Evolutionary conservation across 2,329 filamentous ascomycete species (phyloP).

Genomic region (Fusarium pininemorale): DNA sequence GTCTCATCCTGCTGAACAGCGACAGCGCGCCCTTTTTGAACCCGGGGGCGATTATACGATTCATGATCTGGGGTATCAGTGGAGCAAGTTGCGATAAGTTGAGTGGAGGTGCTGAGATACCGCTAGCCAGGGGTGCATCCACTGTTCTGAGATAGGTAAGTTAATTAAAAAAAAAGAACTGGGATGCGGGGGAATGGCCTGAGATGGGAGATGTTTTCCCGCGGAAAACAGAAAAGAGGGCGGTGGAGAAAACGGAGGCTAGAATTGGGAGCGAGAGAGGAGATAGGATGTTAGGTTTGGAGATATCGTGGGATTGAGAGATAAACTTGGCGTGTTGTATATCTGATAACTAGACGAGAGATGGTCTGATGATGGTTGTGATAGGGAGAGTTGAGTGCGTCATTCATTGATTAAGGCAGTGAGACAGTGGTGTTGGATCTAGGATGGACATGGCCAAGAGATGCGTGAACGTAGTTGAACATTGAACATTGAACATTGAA

Average conservation of each 20-base stretch:
- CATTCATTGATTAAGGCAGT: not conserved
- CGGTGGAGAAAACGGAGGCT: not conserved
- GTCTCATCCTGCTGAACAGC: not conserved
- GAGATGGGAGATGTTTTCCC: slow-evolving; percentile 16
- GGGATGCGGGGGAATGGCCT: slow-evolving; percentile 18
- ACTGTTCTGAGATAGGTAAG: slow-evolving; percentile 7
- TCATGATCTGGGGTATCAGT: slow-evolving; percentile 37
- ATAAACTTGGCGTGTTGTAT: slow-evolving; percentile 7
- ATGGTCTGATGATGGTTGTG: not conserved
- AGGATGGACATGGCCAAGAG: not conserved
- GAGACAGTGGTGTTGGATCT: not conserved
- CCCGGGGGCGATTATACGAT: slow-evolving; percentile 21
- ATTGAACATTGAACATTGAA: not conserved
- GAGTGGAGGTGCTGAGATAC: slow-evolving; percentile 25
- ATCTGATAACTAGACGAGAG: not conserved
- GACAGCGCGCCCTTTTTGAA: slow-evolving; percentile 31
- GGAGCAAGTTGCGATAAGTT: slow-evolving; percentile 13
- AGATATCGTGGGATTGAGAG: slow-evolving; percentile 2
- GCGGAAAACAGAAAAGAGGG: slow-evolving; percentile 23
- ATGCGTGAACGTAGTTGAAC: not conserved
- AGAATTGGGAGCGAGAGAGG: slow-evolving; percentile 25
- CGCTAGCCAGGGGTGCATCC: slow-evolving; percentile 15
- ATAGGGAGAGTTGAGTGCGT: not conserved
- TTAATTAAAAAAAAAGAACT: not conserved
- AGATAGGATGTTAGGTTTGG: slow-evolving; percentile 28